Base-by-base conservation (phyloP, 371 early-diverging fungal species). In the Dinochytrium kinnereticum region DNA sequence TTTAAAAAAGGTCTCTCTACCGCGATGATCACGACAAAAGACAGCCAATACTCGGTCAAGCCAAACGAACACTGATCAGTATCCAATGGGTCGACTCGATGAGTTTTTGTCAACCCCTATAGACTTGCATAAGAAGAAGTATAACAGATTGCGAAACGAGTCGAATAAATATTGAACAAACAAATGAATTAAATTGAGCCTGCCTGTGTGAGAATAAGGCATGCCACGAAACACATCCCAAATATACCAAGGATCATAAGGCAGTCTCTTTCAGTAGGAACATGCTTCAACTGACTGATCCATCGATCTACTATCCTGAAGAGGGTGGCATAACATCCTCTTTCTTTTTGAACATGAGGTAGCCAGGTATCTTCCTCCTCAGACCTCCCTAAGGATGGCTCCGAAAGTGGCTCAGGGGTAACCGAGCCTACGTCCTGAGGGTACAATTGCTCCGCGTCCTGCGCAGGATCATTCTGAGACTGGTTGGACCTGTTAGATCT, bases 31-130 rank as follows among this genome's bases (percentile, higher is more conserved):
- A 34, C 26, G 61, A 61, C 5, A 36, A 61, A 61, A 34, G 26
- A 13, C 34, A 61, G 3, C 61, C 61, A 61, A 36, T 61, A 61
- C 36, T 61, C 61, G 3, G 3, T 7, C 13, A 61, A 24, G 61
- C 5, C 30, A 13, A 61, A 31, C 15, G 61, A 36, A 37, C 61
- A 61, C 2, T 3, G 37, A 7, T 7, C 13, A 13, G 26, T 15
- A 36, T 61, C 61, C 31, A 61, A 26, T 5, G 61, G 61, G 7
- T 61, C 61, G 15, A 61, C 24, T 2, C 61, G 61, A 34, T 61
- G 61, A 7, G 61, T 61, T 37, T 34, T 61, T 5, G 61, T 61
- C 34, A 33, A 17, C 15, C 61, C 61, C 61, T 61, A 34, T 34
- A 53, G 55, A 44, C 10, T 44, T 44, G 49, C 49, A 44, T 44